Percentiles rank a stretch among this genome's conserved stretches.
phyloP scores from a whole-genome alignment of 306 rosid species.

The Trifolium pratense region DNA sequence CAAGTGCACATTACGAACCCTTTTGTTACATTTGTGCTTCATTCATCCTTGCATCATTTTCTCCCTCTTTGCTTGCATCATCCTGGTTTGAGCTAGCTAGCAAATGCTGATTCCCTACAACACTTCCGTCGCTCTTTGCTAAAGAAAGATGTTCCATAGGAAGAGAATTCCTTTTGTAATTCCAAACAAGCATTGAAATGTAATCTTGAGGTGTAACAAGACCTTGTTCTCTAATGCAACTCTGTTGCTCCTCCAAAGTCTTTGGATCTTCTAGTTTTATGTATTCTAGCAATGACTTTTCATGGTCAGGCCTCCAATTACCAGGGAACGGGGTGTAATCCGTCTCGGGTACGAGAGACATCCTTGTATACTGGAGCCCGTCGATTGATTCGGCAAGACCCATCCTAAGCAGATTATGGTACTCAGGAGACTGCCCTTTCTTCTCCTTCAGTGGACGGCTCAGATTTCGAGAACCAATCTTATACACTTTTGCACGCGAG shows the following conservation, averaged over 20 bases:
- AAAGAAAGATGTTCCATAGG: constrained; percentile 61
- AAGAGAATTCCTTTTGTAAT: constrained; percentile 76
- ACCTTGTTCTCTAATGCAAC: constrained; percentile 71
- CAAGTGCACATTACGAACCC: constrained; percentile 38
- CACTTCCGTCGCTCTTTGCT: constrained; percentile 40
- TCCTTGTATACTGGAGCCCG: constrained; percentile 89
- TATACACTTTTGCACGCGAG: constrained; percentile 93
- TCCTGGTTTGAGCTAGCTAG: constrained; percentile 52
- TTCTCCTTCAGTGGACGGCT: constrained; percentile 94
- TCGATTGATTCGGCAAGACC: constrained; percentile 95
- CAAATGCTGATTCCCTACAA: constrained; percentile 45
- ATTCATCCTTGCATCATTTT: constrained; percentile 41
- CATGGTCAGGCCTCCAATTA: constrained; percentile 93
- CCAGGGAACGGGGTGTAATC: constrained; percentile 86
- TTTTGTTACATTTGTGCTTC: constrained; percentile 52
- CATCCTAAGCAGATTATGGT: constrained; percentile 91
- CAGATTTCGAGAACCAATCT: constrained; percentile 84
- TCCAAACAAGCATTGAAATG: constrained; percentile 97
- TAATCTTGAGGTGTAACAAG: constrained; percentile 93
- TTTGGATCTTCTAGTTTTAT: constrained; percentile 80
- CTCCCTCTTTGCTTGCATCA: constrained; percentile 51
- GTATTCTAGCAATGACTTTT: constrained; percentile 81
- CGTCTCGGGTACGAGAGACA: constrained; percentile 90
- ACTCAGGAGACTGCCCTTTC: constrained; percentile 93
- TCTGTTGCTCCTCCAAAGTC: constrained; percentile 73